Evolutionary conservation across 2,329 filamentous ascomycete genomes (phyloP).

Genomic region (Purpureocillium takamizusanense): DNA sequence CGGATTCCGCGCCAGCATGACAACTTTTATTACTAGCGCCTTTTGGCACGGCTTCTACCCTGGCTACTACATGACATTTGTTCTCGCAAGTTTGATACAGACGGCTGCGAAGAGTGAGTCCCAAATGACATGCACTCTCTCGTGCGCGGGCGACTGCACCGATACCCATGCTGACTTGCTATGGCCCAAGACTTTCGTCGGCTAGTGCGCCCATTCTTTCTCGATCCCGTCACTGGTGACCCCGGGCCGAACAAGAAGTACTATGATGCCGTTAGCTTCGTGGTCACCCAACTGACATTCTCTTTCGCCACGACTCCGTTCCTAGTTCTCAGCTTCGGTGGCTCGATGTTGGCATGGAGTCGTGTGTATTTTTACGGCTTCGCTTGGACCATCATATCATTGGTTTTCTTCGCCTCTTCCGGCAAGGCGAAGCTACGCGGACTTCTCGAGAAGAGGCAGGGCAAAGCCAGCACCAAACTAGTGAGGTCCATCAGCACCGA

Average conservation of each 20-base stretch:
- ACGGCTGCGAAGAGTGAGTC: slow-evolving; percentile 88
- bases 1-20: slow-evolving; percentile 87
- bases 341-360: slow-evolving; percentile 68
- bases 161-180: too few species aligned
- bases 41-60: slow-evolving; percentile 98
- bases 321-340: slow-evolving; percentile 64
- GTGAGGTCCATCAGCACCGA: slow-evolving; percentile 48
- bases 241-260: slow-evolving; percentile 67
- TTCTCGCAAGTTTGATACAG: slow-evolving; percentile 85
- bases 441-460: slow-evolving; percentile 48
- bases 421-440: slow-evolving; percentile 54
- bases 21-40: slow-evolving; percentile 88
- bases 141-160: background rate
- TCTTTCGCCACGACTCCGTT: slow-evolving; percentile 80
- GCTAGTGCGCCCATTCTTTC: slow-evolving; percentile 84
- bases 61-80: slow-evolving; percentile 86
- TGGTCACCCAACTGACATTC: slow-evolving; percentile 74
- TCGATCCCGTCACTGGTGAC: slow-evolving; percentile 64
- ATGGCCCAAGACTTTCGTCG: slow-evolving; percentile 67
- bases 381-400: slow-evolving; percentile 52
- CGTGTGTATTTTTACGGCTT: slow-evolving; percentile 85
- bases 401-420: slow-evolving; percentile 73
- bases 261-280: slow-evolving; percentile 71
- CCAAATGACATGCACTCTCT: background rate
- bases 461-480: slow-evolving; percentile 34